Evolutionary conservation across 2,329 filamentous ascomycete genomes (phyloP).

Genomic region (Penicillium decumbens): DNA sequence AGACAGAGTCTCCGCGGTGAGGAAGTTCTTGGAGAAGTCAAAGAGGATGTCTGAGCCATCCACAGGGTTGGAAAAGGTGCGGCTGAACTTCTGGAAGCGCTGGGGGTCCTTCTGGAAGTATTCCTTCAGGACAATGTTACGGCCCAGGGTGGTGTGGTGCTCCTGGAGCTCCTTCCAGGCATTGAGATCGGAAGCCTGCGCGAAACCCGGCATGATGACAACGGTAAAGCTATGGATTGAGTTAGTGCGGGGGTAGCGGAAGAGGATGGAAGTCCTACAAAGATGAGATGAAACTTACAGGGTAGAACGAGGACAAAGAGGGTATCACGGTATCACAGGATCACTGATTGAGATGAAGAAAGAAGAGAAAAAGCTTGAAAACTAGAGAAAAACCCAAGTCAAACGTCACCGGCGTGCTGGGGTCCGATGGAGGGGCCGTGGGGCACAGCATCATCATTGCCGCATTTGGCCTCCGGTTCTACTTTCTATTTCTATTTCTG

Average conservation of each 20-base stretch:
- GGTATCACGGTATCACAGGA: conserved; percentile 5
- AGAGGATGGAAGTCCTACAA: background rate
- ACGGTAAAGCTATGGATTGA: conserved; percentile 10
- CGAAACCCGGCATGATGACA: conserved; percentile 37
- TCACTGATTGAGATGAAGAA: conserved; percentile 3
- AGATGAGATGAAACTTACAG: conserved; percentile 1
- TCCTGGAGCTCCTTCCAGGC: conserved; percentile 88
- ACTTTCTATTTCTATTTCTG: background rate
- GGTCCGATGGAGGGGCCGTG: conserved; percentile 30
- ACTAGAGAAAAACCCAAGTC: conserved; percentile 8
- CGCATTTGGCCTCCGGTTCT: conserved; percentile 13
- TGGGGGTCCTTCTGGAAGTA: conserved; percentile 83
- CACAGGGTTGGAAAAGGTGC: conserved; percentile 72
- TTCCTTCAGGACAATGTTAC: conserved; percentile 87
- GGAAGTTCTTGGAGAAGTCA: conserved; percentile 98
- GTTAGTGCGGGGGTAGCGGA: conserved; percentile 29
- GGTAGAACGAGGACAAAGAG: conserved; percentile 2
- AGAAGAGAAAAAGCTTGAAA: conserved; percentile 4
- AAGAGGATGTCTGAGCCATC: conserved; percentile 86
- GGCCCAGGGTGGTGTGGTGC: conserved; percentile 80
- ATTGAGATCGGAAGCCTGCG: conserved; percentile 77
- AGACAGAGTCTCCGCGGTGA: conserved; percentile 85
- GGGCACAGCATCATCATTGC: conserved; percentile 28
- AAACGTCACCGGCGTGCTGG: conserved; percentile 23
- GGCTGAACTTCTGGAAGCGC: conserved; percentile 86